These are phyloP conservation scores for Glycine soja DNA, from an alignment of 306 rosid genomes.

Conservation along the genomic window DNA sequence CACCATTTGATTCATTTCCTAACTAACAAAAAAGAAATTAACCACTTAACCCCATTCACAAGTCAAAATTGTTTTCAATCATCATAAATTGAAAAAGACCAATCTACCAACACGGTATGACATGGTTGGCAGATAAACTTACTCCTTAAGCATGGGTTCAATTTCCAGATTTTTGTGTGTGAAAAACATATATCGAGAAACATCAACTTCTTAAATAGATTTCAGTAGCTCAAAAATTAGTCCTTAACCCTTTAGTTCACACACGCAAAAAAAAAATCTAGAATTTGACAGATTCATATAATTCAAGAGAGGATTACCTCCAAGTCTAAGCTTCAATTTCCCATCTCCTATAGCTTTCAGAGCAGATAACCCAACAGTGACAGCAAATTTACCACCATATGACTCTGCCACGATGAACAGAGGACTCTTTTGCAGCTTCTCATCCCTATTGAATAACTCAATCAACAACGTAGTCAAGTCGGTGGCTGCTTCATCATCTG, in stretches of 20 bases:
- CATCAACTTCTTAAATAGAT: background rate
- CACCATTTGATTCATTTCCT: constrained; percentile 26
- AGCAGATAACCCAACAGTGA: constrained; percentile 74
- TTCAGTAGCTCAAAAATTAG: background rate
- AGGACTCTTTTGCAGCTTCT: constrained; percentile 77
- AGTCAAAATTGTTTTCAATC: background rate
- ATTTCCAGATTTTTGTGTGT: too few species aligned
- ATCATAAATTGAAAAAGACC: constrained; percentile 1
- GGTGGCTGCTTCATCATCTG: constrained; percentile 78
- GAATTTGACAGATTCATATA: too few species aligned
- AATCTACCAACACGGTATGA: background rate
- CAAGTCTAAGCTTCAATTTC: constrained; percentile 65
- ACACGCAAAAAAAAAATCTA: constrained; percentile 17
- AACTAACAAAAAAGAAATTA: background rate
- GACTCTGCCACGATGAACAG: constrained; percentile 86
- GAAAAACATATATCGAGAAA: background rate
- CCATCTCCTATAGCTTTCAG: constrained; percentile 63
- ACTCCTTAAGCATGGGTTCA: too few species aligned
- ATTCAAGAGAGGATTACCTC: constrained; percentile 55
- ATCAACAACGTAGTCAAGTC: constrained; percentile 75
- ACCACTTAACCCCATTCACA: constrained; percentile 7
- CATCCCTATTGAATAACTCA: constrained; percentile 59
- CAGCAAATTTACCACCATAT: constrained; percentile 92
- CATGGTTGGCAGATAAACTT: background rate
- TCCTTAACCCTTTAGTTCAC: background rate